These are phyloP conservation scores for Lavandula angustifolia DNA, from an alignment of 257 asterid genomes.

Conservation along the genomic window DNA sequence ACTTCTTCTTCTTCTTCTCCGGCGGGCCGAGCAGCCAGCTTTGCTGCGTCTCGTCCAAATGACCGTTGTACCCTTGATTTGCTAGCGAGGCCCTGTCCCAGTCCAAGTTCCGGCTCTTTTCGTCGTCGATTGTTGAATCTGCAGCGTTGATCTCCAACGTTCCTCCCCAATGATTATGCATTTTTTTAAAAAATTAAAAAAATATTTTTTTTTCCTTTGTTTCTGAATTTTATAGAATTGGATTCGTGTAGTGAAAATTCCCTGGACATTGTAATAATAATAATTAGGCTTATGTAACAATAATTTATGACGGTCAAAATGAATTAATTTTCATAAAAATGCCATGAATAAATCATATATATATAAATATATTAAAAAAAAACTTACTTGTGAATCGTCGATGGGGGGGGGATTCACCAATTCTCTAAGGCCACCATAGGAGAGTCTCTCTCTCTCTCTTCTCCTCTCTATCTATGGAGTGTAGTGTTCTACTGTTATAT, in stretches of 20 bases:
- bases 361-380: too few relatives aligned
- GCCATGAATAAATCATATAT: slow-evolving; percentile 23
- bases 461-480: slow-evolving; percentile 4
- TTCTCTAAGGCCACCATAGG: slow-evolving; percentile 8
- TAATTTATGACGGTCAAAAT: slow-evolving; percentile 33
- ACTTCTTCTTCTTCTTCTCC: slow-evolving; percentile 67
- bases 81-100: slow-evolving; percentile 69
- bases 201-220: not conserved
- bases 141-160: slow-evolving; percentile 60
- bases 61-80: slow-evolving; percentile 36
- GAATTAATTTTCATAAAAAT: slow-evolving; percentile 22
- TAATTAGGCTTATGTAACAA: not conserved
- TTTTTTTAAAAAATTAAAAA: slow-evolving; percentile 14
- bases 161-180: slow-evolving; percentile 95
- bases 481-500: too few relatives aligned
- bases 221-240: not conserved
- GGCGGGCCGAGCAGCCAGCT: slow-evolving; percentile 81
- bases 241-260: slow-evolving; percentile 7
- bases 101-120: slow-evolving; percentile 46
- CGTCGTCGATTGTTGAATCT: slow-evolving; percentile 54
- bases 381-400: slow-evolving; percentile 21
- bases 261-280: not conserved
- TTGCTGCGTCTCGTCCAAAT: slow-evolving; percentile 80
- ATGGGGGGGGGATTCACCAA: not conserved
- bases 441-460: slow-evolving; percentile 7